Evolutionary conservation across 306 rosid species (phyloP).

Genomic region (Vicia sativa): DNA sequence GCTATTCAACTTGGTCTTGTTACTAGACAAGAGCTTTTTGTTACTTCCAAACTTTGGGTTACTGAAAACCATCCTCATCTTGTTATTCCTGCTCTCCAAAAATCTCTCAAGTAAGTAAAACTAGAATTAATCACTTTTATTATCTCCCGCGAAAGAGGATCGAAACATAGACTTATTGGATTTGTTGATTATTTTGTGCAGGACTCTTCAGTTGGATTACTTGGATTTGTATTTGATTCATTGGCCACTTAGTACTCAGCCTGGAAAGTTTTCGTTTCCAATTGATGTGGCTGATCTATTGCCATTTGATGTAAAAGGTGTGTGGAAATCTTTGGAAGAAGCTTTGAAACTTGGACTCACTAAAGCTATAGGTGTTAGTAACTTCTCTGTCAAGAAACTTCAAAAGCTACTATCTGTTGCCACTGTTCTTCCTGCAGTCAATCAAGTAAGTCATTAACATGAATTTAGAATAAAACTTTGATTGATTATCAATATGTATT

Average conservation of each 20-base stretch:
- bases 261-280: slow-evolving; percentile 47
- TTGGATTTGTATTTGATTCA: slow-evolving; percentile 56
- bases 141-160: neutral
- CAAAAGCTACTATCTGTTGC: slow-evolving; percentile 43
- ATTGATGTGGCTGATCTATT: slow-evolving; percentile 41
- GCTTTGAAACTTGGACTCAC: slow-evolving; percentile 50
- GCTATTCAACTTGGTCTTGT: slow-evolving; percentile 45
- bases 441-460: slow-evolving; percentile 37
- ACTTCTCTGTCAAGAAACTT: slow-evolving; percentile 57
- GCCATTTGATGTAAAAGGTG: slow-evolving; percentile 54
- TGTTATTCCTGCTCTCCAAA: slow-evolving; percentile 43
- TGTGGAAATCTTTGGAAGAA: slow-evolving; percentile 58
- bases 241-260: slow-evolving; percentile 50
- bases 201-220: slow-evolving; percentile 52
- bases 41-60: slow-evolving; percentile 61
- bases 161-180: neutral
- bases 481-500: neutral
- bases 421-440: slow-evolving; percentile 43
- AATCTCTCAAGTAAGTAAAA: slow-evolving; percentile 40
- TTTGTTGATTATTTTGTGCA: slow-evolving; percentile 17
- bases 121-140: neutral
- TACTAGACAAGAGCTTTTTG: slow-evolving; percentile 45
- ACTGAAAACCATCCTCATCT: slow-evolving; percentile 50
- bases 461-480: neutral
- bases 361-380: slow-evolving; percentile 58